Base-by-base conservation (phyloP, 202 grass and related monocot species). In the Brachypodium distachyon region DNA sequence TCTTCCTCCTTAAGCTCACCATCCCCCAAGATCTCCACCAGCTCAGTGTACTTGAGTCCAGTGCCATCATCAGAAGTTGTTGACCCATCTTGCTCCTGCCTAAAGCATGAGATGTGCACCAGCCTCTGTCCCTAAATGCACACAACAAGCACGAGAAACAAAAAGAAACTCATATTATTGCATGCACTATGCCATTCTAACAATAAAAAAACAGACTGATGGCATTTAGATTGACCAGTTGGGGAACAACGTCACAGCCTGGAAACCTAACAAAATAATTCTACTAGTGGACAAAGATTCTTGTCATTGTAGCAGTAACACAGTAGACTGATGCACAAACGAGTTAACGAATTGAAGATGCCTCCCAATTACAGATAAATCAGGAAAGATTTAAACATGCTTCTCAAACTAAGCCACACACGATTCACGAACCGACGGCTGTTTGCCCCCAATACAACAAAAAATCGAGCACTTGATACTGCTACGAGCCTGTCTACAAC, bases 51-150 rank as follows among this genome's bases (percentile, higher is more conserved):
- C 12, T 77, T 77, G 46, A 90, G 85, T 31, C 50, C 48, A 2
- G 36, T 9, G 12, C 44, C 53, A 40, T 83, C 81, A 5, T 71
- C 67, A 47, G 78, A 78, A n/a, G 70, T 72, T 31, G 74, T 64
- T 10, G 82, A 66, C 9, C 49, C 88, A 60, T 88, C 91, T 44
- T 88, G 86, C 12, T 78, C 81, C 36, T 87, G 79, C 73, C 85
- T 92, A 57, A 94, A 94, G 84, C 89, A 86, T 1, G 83, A 88
- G 12, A 72, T 48, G 48, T 42, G 82, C 38, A 75, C 63, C 51
- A 72, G 63, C 46, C 80, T 86, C 77, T 84, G 67, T 76, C 46
- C 90, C 94, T 97, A 48, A 28, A 68, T 11, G 18, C 9, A 44
- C 62, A 41, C 59, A 84, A 61, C 32, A 80, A 78, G 6, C 38